phyloP scores from a whole-genome alignment of 768 basidiomycete genomes.

The Collybiopsis confluens region DNA sequence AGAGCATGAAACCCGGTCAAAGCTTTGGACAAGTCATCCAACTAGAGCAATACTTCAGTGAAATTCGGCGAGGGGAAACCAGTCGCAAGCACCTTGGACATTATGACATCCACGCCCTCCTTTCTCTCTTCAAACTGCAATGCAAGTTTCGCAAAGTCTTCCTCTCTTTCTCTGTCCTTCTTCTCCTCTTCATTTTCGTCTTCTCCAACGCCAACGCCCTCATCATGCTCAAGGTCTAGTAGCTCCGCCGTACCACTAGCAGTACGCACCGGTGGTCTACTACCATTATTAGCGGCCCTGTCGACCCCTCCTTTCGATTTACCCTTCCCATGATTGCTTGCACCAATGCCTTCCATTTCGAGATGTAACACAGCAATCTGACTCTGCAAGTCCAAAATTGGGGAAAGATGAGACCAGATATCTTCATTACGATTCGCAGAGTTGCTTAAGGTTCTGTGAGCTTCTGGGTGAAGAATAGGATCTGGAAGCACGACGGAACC shows the following conservation, averaged over 20 bases:
- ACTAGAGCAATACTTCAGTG: slow-evolving; percentile 28
- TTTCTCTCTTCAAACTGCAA: slow-evolving; percentile 68
- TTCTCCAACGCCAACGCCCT: slow-evolving; percentile 4
- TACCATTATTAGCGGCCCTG: slow-evolving; percentile 6
- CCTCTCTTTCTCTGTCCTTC: slow-evolving; percentile 52
- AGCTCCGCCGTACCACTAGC: slow-evolving; percentile 8
- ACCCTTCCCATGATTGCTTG: slow-evolving; percentile 33
- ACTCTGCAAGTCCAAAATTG: slow-evolving; percentile 67
- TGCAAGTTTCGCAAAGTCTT: slow-evolving; percentile 64
- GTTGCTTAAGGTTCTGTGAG: slow-evolving; percentile 8
- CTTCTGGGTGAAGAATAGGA: slow-evolving; percentile 12
- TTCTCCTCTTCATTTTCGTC: slow-evolving; percentile 41
- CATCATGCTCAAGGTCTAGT: slow-evolving; percentile 3
- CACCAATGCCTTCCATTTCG: slow-evolving; percentile 66
- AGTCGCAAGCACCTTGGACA: slow-evolving; percentile 54
- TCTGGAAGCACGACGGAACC: slow-evolving; percentile 29
- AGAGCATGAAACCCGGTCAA: slow-evolving; percentile 48
- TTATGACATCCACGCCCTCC: slow-evolving; percentile 64
- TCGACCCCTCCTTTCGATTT: slow-evolving; percentile 28
- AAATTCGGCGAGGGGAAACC: slow-evolving; percentile 2
- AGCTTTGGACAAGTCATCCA: slow-evolving; percentile 53
- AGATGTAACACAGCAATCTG: slow-evolving; percentile 70
- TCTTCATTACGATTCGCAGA: slow-evolving; percentile 36
- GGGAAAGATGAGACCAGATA: slow-evolving; percentile 64
- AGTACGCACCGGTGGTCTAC: background rate